Evolutionary conservation across 768 basidiomycete species (phyloP), one percentile per base, ranked within the genome.

Genomic region (Termitomyces sp.): DNA sequence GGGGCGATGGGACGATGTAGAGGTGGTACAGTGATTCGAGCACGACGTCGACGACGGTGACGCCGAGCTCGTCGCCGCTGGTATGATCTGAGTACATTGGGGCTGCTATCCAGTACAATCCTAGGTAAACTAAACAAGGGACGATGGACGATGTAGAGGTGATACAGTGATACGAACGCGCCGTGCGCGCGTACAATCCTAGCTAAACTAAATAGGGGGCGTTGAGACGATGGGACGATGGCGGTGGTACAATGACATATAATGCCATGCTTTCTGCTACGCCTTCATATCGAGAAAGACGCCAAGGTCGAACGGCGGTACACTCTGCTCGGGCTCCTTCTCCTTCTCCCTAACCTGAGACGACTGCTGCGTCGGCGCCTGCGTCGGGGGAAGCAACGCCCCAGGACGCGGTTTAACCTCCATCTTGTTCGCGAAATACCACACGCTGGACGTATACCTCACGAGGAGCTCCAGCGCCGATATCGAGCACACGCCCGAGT

Each of bases 1-100:
- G 65, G 80, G 82, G 0, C 79, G 86, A 61, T 89, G 88, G 87
- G 81, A 82, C 59, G 87, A 87, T 65, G 75, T 91, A 36, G 70
- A 69, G 46, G 67, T 87, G 61, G 65, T 23, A 23, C 23, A 23
- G 23, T 23, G 23, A 23, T n/a, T n/a, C 23, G 23, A 23, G 23
- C 23, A 23, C 23, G 23, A 1, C 23, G 23, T 23, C 23, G 23
- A 23, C 23, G 23, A 23, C 2, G 23, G 23, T n/a, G n/a, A n/a
- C 23, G 23, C 23, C 23, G 23, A 23, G 23, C 23, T 2, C 23
- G 1, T 23, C 23, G 58, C 5, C 77, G 80, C 41, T 85, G 84
- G 83, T 73, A 71, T 36, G 67, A 77, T 36, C 67, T 92, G 57
- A 72, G 74, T 59, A 72, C 83, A 13, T 68, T 91, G 32, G 88